A percentile compares a stretch with the other conserved stretches of the same genome.
phyloP scores from a whole-genome alignment of 1,284 basidiomycete species.

The Farysia itapuensis region DNA sequence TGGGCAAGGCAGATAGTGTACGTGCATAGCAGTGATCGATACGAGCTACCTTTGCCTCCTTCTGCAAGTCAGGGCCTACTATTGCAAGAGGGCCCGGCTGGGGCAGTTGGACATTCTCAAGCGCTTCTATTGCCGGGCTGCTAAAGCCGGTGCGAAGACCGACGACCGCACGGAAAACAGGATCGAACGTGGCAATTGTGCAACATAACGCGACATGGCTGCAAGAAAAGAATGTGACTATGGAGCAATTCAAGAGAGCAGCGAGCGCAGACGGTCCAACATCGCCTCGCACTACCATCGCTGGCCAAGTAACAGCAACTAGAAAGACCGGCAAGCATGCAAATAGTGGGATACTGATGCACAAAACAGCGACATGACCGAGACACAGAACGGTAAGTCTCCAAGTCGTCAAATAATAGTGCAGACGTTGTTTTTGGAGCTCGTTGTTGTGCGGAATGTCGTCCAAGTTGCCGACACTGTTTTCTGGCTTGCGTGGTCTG shows the following conservation, averaged over 20 bases:
- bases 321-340: slow-evolving; percentile 8
- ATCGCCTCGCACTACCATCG: slow-evolving; percentile 1
- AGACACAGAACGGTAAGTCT: slow-evolving; percentile 4
- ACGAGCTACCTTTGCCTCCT: no score
- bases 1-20: no score
- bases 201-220: slow-evolving; percentile 8
- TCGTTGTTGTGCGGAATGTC: no score
- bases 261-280: not conserved
- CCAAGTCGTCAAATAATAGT: slow-evolving; percentile 1
- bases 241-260: not conserved
- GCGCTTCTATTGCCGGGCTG: no score
- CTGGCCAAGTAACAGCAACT: not conserved
- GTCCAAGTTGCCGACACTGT: no score
- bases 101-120: no score
- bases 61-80: no score
- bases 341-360: slow-evolving; percentile 2
- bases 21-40: no score
- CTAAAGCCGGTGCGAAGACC: no score
- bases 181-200: slow-evolving; percentile 13
- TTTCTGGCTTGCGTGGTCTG: not conserved
- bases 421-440: not conserved
- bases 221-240: slow-evolving; percentile 4
- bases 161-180: slow-evolving; percentile 16
- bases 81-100: no score
- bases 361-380: not conserved